These are phyloP conservation scores for Oryza meridionalis DNA, from an alignment of 176 grass and related monocot genomes.

Conservation along the genomic window DNA sequence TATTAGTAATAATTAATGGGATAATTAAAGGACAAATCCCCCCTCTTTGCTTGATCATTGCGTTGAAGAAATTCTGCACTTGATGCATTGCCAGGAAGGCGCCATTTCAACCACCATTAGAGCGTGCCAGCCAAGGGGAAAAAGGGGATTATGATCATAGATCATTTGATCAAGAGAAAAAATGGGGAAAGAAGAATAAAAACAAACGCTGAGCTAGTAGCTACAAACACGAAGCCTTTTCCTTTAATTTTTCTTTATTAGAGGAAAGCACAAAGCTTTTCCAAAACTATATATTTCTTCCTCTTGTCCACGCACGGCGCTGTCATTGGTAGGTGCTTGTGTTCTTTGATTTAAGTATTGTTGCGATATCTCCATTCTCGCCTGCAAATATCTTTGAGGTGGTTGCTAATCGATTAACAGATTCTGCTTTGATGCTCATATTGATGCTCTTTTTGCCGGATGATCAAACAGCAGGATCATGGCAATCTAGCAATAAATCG, in stretches of 20 bases:
- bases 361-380: neutral
- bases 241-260: neutral
- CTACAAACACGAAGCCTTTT: neutral
- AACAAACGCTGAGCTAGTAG: neutral
- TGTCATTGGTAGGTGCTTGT: constrained; percentile 35
- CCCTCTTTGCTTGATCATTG: neutral
- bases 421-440: no score
- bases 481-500: neutral
- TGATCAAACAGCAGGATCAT: neutral
- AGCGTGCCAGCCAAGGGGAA: neutral
- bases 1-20: neutral
- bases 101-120: constrained; percentile 44
- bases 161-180: neutral
- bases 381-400: neutral
- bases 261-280: constrained; percentile 1
- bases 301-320: neutral
- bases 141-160: neutral
- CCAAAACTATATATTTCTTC: neutral
- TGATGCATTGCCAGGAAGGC: constrained; percentile 1
- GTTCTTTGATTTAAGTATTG: neutral
- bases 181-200: neutral
- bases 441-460: neutral
- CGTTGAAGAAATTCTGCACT: neutral
- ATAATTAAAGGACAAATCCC: neutral
- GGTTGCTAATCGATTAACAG: neutral